Base-by-base conservation (phyloP, 352 stramenopile genomes). In the Pythium insidiosum region DNA sequence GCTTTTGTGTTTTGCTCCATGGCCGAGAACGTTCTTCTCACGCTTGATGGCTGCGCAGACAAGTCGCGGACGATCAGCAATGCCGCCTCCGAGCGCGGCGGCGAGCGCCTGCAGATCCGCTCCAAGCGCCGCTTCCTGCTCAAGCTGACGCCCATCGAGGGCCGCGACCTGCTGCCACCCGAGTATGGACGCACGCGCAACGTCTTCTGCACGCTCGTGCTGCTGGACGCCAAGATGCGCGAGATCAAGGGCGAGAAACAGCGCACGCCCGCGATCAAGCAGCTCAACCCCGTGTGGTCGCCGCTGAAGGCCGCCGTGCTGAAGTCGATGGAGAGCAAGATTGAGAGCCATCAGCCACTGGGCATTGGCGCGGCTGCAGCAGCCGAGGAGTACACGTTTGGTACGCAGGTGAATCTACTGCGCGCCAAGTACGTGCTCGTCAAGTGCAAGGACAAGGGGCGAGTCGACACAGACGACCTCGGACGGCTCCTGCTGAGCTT, bases 241-340 rank as follows among this genome's bases (percentile, higher is more conserved):
- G 81, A 93, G 55, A 90, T 93, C 51, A 87, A 87, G 48, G 81
- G 81, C 39, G 81, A 93, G 61, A 93, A 93, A 56, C 77, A 89
- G 53, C 77, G 81, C 40, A 93, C 81, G 39, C 81, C 81, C 1
- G 61, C 73, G 5, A 43, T 90, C 48, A 61, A 71, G 0, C 60
- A 82, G 29, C 19, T 54, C 5, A 77, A 76, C 37, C 81, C 81
- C 2, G 73, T 93, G 4, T 93, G 81, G 81, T 90, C 77, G 50
- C 81, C 81, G 21, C 62, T 90, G 12, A 93, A 93, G 53, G 68
- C 73, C 1, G 71, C 81, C 0, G 78, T 93, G 37, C 54, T 93
- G 45, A 78, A 74, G 16, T 88, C 73, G 1, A 74, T 90, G 44
- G 77, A 90, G 58, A 88, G 74, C 48, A 54, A 58, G 31, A 58